Base-by-base conservation (phyloP, 78 protist genomes). In the Chrysochromulina parva region DNA sequence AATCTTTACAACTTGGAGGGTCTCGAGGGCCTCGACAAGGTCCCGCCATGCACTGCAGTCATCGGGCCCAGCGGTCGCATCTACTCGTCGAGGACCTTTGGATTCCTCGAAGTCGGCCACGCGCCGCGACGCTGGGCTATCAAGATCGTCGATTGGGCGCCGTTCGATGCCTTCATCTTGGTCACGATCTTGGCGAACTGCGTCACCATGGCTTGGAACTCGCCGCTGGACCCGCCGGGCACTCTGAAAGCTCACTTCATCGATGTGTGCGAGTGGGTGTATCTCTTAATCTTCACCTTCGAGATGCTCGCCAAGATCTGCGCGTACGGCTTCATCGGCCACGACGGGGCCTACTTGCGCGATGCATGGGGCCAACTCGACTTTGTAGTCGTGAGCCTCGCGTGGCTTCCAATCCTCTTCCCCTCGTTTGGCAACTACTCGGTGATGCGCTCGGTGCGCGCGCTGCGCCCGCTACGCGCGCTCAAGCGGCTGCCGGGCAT, bases 401-500 rank as follows among this genome's bases (percentile, higher is more conserved):
- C 82, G 13, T 22, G 28, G 48, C 13, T 69, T 4, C 48, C 78
- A 9, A 4, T 69, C 78, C 7, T 69, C 52, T 3, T 28, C 17
- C 78, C 78, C 53, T 80, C 48, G 78, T 52, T 87, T 22, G 74
- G 85, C 47, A 57, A 62, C 58, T 11, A 28, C 14, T 62, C 88
- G 2, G 90, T 90, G 1, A 26, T 93, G n/a, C 94, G 94, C 17
- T 19, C 65, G 16, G 14, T 88, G 6, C 82, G 94, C 9, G 94
- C 90, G 28, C 92, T 93, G 13, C 94, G 94, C 3, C 92, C 94
- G n/a, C 92, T 93, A 10, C 92, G 94, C 1, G 10, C 90, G 6
- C 80, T 93, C 48, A 28, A 59, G 58, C 84, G 55, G 11, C 58
- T 93, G 19, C 94, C 93, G 16, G 88, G 59, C 19, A 67, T 93